phyloP scores from a whole-genome alignment of 306 rosid species.

The Citrullus mucosospermus region DNA sequence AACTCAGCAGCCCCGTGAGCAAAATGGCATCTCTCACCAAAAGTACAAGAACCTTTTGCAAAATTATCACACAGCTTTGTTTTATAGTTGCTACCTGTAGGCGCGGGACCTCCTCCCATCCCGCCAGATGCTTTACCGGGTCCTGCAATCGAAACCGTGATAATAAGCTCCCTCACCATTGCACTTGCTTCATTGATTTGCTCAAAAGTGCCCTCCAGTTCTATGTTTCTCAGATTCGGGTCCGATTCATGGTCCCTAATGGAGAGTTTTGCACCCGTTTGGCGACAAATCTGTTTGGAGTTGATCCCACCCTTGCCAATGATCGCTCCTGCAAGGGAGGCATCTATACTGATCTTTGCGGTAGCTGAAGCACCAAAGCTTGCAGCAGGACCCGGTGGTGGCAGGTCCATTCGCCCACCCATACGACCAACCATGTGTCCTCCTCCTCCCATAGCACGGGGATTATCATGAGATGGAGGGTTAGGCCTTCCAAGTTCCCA shows the following conservation, averaged over 20 bases:
- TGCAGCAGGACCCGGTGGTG: conserved; percentile 41
- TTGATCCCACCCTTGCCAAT: conserved; percentile 96
- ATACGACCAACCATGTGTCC: conserved; percentile 36
- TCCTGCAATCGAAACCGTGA: conserved; percentile 43
- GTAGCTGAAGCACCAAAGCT: conserved; percentile 90
- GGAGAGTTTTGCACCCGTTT: conserved; percentile 87
- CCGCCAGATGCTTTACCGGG: conserved; percentile 38
- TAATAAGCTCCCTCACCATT: conserved; percentile 68
- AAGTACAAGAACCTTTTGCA: conserved; percentile 80
- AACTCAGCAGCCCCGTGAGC: conserved; percentile 81
- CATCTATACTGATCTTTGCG: conserved; percentile 92
- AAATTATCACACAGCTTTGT: conserved; percentile 93
- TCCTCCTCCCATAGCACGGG: conserved; percentile 30
- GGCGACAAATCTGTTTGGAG: conserved; percentile 93
- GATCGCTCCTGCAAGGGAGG: conserved; percentile 88
- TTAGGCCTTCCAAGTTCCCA: conserved; percentile 75
- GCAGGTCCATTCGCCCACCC: conserved; percentile 48
- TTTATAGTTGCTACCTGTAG: conserved; percentile 54
- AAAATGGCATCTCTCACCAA: conserved; percentile 94
- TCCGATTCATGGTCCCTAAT: conserved; percentile 85
- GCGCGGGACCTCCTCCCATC: conserved; percentile 31
- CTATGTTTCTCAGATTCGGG: conserved; percentile 69
- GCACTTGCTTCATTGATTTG: conserved; percentile 83
- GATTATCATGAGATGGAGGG: conserved; percentile 52
- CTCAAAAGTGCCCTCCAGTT: conserved; percentile 86